Conservation (phyloP, 768 basidiomycete genomes). For the Leccinum barrowsii region DNA sequence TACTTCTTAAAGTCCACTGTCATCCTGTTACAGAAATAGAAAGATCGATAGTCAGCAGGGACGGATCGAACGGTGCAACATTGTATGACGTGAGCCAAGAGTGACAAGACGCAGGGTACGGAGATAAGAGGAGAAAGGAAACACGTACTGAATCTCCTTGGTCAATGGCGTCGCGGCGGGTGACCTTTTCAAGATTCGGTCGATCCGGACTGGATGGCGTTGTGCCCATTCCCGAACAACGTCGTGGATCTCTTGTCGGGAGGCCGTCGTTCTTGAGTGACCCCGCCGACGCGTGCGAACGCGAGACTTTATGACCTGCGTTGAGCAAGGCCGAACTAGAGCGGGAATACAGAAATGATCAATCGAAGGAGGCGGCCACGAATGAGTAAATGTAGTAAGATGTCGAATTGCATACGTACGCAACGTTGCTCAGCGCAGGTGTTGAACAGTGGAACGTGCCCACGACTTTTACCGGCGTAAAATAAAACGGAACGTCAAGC, state of each 20-base stretch:
- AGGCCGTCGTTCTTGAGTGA: constrained; percentile 87
- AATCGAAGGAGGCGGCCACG: neutral
- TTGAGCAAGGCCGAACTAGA: constrained; percentile 84
- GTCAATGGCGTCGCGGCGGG: constrained; percentile 65
- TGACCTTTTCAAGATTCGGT: constrained; percentile 72
- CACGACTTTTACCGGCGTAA: constrained; percentile 77
- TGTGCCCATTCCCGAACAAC: constrained; percentile 85
- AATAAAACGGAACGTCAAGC: constrained; percentile 76
- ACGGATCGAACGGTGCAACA: no score
- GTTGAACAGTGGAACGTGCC: constrained; percentile 79
- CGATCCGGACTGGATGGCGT: constrained; percentile 74
- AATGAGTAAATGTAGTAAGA: neutral
- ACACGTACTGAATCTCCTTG: constrained; percentile 60
- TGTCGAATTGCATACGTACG: constrained; percentile 45
- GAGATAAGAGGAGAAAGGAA: neutral
- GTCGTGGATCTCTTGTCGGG: constrained; percentile 69
- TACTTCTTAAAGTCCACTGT: constrained; percentile 77
- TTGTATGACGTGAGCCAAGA: neutral
- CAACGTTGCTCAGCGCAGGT: constrained; percentile 70
- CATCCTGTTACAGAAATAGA: constrained; percentile 7
- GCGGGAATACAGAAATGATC: neutral
- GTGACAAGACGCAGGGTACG: neutral
- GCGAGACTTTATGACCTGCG: constrained; percentile 78
- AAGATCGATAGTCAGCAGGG: no score
- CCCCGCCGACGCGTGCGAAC: constrained; percentile 87